A percentile compares a stretch with the other conserved stretches of the same genome.
These are phyloP conservation scores for Diaporthe batatas DNA, from an alignment of 2,329 filamentous ascomycete species.

Conservation along the genomic window DNA sequence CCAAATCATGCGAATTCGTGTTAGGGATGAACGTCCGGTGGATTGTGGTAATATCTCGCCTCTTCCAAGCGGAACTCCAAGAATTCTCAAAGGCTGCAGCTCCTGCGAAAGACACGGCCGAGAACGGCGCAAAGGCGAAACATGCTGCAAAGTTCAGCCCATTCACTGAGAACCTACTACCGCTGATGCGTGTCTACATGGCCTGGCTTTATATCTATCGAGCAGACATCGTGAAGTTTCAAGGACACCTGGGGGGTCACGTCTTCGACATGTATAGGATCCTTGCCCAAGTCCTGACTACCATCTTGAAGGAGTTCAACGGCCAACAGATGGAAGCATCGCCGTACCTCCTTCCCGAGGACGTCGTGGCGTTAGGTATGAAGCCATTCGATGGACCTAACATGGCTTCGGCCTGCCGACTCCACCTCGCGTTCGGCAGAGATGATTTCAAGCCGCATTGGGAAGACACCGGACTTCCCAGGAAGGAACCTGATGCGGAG, in stretches of 20 bases:
- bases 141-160: constrained; percentile 52
- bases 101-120: constrained; percentile 52
- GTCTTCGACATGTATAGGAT: constrained; percentile 61
- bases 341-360: constrained; percentile 66
- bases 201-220: constrained; percentile 66
- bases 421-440: constrained; percentile 50
- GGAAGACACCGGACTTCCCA: constrained; percentile 43
- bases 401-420: constrained; percentile 56
- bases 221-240: constrained; percentile 60
- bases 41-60: constrained; percentile 78
- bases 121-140: constrained; percentile 46
- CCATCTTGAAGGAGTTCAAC: constrained; percentile 62
- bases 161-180: constrained; percentile 59
- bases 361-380: constrained; percentile 61
- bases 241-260: constrained; percentile 59
- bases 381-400: constrained; percentile 56
- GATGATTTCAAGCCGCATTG: constrained; percentile 46
- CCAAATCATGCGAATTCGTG: constrained; percentile 72
- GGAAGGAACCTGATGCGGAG: constrained; percentile 32
- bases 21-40: constrained; percentile 84
- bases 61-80: constrained; percentile 78
- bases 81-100: constrained; percentile 61
- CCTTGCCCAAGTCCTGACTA: constrained; percentile 61
- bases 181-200: constrained; percentile 65
- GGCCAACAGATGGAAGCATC: constrained; percentile 54